These are phyloP conservation scores for Cyberlindnera mississippiensis DNA, from an alignment of 805 yeast genomes.

Conservation along the genomic window DNA sequence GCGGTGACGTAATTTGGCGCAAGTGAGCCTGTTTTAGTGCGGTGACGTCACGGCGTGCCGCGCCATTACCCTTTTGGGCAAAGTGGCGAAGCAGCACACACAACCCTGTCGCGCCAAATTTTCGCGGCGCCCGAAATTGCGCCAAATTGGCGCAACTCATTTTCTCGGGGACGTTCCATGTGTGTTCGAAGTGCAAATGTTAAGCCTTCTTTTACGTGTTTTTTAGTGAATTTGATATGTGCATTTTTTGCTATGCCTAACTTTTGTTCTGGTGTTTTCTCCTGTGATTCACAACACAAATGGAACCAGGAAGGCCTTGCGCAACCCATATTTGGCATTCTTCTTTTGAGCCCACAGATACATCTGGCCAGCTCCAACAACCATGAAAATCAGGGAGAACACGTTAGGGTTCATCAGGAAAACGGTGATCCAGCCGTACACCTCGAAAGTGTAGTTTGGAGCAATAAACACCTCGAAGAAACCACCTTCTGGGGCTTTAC, in stretches of 20 bases:
- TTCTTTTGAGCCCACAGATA: constrained; percentile 87
- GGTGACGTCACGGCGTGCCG: constrained; percentile 3
- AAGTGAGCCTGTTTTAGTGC: constrained; percentile 1
- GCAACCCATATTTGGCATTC: constrained; percentile 72
- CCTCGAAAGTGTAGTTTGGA: constrained; percentile 93
- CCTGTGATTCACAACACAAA: constrained; percentile 47
- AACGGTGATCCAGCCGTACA: constrained; percentile 67
- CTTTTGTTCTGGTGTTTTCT: no score
- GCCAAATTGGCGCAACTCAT: neutral
- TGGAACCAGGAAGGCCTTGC: constrained; percentile 76
- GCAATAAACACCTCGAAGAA: constrained; percentile 79
- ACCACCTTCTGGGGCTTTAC: constrained; percentile 63
- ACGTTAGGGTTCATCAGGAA: constrained; percentile 73
- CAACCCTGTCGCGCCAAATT: neutral
- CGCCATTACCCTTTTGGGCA: neutral
- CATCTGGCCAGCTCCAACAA: constrained; percentile 80
- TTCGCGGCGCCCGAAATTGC: no score
- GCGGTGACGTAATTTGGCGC: constrained; percentile 5
- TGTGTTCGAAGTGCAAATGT: neutral
- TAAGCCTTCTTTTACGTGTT: no score
- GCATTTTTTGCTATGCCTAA: no score
- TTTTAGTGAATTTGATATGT: no score
- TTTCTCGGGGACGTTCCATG: neutral
- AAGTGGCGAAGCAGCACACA: neutral
- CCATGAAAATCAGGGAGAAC: constrained; percentile 66